Conservation (phyloP, 768 basidiomycete genomes). For the Clavaria fumosa region DNA sequence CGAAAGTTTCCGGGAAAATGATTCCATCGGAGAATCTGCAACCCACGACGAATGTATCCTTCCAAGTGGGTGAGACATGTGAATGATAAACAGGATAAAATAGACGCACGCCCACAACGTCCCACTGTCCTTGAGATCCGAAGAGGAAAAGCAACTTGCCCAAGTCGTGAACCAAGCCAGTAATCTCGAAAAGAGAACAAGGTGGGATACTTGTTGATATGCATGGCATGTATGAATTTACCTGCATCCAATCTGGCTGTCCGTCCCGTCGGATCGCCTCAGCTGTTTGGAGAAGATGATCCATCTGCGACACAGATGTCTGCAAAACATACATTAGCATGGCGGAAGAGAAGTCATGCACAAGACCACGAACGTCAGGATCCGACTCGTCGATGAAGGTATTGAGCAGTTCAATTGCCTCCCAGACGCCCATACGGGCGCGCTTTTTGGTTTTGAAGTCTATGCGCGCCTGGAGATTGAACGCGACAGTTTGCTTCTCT, state of each 20-base stretch:
- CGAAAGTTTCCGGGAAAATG: conserved; percentile 68
- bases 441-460: conserved; percentile 53
- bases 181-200: conserved; percentile 37
- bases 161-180: conserved; percentile 78
- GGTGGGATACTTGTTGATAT: no score
- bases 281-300: conserved; percentile 84
- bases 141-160: conserved; percentile 80
- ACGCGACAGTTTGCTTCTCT: conserved; percentile 83
- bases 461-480: conserved; percentile 65
- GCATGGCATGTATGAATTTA: conserved; percentile 13
- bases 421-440: conserved; percentile 74
- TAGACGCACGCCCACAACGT: conserved; percentile 67
- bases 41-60: conserved; percentile 56
- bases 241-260: conserved; percentile 88
- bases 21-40: conserved; percentile 76
- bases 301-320: conserved; percentile 73
- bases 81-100: conserved; percentile 1
- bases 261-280: conserved; percentile 77
- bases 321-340: conserved; percentile 20
- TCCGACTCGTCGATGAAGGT: conserved; percentile 84
- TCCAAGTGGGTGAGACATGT: conserved; percentile 9
- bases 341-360: conserved; percentile 1
- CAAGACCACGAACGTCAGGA: conserved; percentile 46
- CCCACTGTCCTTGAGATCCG: conserved; percentile 85
- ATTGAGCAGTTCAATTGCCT: conserved; percentile 77